Percentiles rank a stretch among this genome's conserved stretches.
Evolutionary conservation across 73 alveolate species (phyloP).

Genomic region (Loxodes magnus): DNA sequence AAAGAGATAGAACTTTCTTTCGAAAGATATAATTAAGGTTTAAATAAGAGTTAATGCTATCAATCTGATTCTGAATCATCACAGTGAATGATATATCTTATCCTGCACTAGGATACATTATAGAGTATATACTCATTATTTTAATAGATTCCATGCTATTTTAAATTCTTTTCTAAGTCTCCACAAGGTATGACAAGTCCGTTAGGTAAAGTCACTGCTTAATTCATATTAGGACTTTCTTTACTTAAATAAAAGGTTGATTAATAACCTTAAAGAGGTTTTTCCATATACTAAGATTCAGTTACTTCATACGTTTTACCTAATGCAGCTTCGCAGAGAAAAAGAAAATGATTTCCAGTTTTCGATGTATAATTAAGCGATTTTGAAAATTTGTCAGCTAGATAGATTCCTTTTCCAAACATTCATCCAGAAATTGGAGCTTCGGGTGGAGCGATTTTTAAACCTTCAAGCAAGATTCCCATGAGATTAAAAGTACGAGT

Average conservation of each 20-base stretch:
- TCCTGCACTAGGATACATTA: conserved; percentile 63
- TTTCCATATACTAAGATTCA: conserved; percentile 28
- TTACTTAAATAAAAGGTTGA: conserved; percentile 54
- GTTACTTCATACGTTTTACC: conserved; percentile 59
- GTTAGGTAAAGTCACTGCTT: conserved; percentile 62
- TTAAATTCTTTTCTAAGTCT: conserved; percentile 28
- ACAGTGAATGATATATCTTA: conserved; percentile 69
- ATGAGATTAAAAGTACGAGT: conserved; percentile 67
- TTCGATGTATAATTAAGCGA: conserved; percentile 48
- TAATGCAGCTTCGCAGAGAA: conserved; percentile 89
- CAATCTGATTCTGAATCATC: too few relatives aligned
- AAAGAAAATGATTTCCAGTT: conserved; percentile 34
- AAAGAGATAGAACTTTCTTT: too few relatives aligned
- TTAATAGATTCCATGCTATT: conserved; percentile 2
- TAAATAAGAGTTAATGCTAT: too few relatives aligned
- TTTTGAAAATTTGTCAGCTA: conserved; percentile 76
- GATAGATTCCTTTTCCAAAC: conserved; percentile 89
- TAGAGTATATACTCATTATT: conserved; percentile 80
- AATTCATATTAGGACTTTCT: conserved; percentile 76
- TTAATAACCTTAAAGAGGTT: conserved; percentile 38
- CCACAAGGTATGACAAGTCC: conserved; percentile 93
- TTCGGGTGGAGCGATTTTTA: conserved; percentile 85
- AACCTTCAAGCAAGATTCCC: conserved; percentile 66
- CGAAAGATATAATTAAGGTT: too few relatives aligned
- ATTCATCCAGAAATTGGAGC: conserved; percentile 67